Evolutionary conservation across 805 yeast species (phyloP).

Genomic region (Kazachstania taianensis): DNA sequence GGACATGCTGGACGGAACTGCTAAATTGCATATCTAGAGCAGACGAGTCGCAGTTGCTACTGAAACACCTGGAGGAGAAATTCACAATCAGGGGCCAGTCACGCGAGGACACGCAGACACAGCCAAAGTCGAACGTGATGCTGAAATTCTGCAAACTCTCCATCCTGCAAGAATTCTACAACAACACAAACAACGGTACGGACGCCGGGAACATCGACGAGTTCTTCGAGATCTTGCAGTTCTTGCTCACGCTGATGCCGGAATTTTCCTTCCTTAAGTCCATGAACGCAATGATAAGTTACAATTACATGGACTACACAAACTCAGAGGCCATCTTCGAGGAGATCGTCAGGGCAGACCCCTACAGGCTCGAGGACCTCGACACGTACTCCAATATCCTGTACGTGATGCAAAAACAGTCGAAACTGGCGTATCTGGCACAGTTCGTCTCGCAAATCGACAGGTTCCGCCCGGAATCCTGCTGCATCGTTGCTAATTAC

Average conservation of each 20-base stretch:
- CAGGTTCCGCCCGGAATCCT: constrained; percentile 84
- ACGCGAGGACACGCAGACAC: constrained; percentile 11
- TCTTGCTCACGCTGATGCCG: constrained; percentile 51
- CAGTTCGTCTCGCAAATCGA: constrained; percentile 77
- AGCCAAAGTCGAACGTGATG: constrained; percentile 26
- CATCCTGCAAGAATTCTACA: constrained; percentile 69
- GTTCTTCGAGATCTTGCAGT: constrained; percentile 41
- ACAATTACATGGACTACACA: constrained; percentile 75
- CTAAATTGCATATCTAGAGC: constrained; percentile 48
- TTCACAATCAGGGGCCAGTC: constrained; percentile 8
- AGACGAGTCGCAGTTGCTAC: constrained; percentile 45
- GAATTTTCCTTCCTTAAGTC: constrained; percentile 61
- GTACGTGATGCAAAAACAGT: constrained; percentile 82
- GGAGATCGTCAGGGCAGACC: constrained; percentile 60
- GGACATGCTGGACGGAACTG: constrained; percentile 90
- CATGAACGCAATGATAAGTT: constrained; percentile 73
- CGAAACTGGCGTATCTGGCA: constrained; percentile 78
- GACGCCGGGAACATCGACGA: constrained; percentile 37
- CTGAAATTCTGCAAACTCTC: constrained; percentile 54
- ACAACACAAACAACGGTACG: constrained; percentile 22
- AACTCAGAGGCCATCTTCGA: constrained; percentile 77
- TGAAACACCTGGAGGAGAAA: constrained; percentile 29
- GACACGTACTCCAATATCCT: constrained; percentile 91
- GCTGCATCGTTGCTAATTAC: constrained; percentile 89
- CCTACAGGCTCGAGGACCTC: constrained; percentile 79